Evolutionary conservation across 176 grass and related monocot genomes (phyloP), one percentile per base, ranked within the genome.

Genomic region (Oryza glaberrima): DNA sequence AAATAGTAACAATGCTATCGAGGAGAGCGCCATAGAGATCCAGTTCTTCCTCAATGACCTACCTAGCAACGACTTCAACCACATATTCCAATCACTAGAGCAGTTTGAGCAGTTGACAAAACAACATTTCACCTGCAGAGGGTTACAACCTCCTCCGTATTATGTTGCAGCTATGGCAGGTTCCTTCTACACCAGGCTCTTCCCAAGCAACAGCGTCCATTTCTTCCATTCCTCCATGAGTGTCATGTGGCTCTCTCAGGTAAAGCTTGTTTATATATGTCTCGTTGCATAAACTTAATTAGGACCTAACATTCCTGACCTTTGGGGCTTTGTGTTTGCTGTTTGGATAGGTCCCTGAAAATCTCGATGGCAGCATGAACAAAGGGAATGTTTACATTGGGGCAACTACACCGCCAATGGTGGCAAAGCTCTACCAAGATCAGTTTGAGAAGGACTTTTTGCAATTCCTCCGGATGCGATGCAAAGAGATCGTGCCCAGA

Each of bases 361-460:
- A 54, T 54, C 73, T 92, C 2, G 44, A 30, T 43, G 41, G 32
- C 7, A 14, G 64, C 6, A 5, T 63, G 14, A 88, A 92, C 19
- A 52, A 69, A 58, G 72, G 14, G 11, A 88, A 86, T 51, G 82
- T 92, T 28, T 72, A 86, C 68, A 87, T 86, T 26, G 69, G 77
- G 63, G 49, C 25, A 22, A 73, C 65, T 28, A 86, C 70, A 19
- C 35, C 78, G 7, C 38, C 28, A 34, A 16, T 3, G 4, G 82
- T 86, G 26, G 46, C 52, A 23, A 78, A 79, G 9, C 45, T 92
- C 7, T 88, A 65, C 87, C 77, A 69, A 43, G 61, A 92, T 19
- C 83, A 89, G 30, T 89, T 89, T 69, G 5, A 72, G 3, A 80
- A 44, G 17, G 87, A 89, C 51, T 89, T 89, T 51, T 34, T 35